Percentiles rank a stretch among this genome's conserved stretches.
phyloP scores from a whole-genome alignment of 768 basidiomycete genomes.

The Collybia sp. region DNA sequence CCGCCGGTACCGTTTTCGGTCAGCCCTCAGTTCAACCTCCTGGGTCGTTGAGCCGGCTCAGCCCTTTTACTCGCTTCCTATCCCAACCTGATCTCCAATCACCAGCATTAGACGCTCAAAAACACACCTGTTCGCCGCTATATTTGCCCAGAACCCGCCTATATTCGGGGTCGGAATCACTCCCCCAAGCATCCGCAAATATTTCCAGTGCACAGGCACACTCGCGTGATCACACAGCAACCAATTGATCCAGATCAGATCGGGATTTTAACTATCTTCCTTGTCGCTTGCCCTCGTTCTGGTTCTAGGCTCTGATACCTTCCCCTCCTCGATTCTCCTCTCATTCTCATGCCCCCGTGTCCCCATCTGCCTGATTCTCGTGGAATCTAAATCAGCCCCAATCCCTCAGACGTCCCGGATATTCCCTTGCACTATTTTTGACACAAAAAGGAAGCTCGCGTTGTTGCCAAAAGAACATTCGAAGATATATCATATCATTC shows the following conservation, averaged over 20 bases:
- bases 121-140: not conserved
- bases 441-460: not conserved
- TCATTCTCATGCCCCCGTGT: not conserved
- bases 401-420: not conserved
- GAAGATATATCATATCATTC: no score
- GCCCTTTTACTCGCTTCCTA: not conserved
- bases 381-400: not conserved
- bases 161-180: not conserved
- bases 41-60: not conserved
- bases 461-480: no score
- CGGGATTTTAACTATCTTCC: not conserved
- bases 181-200: not conserved
- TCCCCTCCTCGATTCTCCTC: not conserved
- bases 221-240: constrained; percentile 8
- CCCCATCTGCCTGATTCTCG: not conserved
- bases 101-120: not conserved
- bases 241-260: constrained; percentile 6
- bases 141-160: no score
- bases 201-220: not conserved
- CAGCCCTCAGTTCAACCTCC: constrained; percentile 1
- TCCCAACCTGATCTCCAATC: not conserved
- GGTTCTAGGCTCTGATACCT: not conserved
- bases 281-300: not conserved
- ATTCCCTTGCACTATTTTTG: not conserved
- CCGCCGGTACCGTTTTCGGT: constrained; percentile 16